A percentile compares a stretch with the other conserved stretches of the same genome.
Conservation (phyloP, 2,329 filamentous ascomycete genomes). For the Pseudogymnoascus sp. region DNA sequence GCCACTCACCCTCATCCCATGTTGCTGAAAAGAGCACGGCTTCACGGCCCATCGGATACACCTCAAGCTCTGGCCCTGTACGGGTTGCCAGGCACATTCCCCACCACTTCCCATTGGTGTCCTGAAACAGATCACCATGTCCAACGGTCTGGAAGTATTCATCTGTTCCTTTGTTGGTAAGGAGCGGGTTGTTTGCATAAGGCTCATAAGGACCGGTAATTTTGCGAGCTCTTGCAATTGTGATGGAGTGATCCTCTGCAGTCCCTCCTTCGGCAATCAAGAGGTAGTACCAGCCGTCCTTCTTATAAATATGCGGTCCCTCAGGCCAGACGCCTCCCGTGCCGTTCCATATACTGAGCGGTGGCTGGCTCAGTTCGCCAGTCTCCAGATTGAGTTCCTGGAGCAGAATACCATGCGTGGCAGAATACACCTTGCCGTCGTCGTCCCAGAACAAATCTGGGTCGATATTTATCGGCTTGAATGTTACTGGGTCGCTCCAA, state of each 20-base stretch:
- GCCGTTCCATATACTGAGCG: conserved; percentile 47
- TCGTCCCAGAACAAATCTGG: conserved; percentile 51
- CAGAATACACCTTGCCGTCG: conserved; percentile 46
- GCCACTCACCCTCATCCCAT: conserved; percentile 36
- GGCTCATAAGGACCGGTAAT: conserved; percentile 54
- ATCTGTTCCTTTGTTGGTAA: conserved; percentile 42
- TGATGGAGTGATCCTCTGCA: conserved; percentile 51
- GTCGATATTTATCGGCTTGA: conserved; percentile 55
- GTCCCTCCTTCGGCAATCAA: conserved; percentile 53
- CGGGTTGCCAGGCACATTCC: conserved; percentile 30
- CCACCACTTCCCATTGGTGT: conserved; percentile 35
- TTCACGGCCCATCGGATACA: conserved; percentile 20
- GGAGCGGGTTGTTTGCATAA: conserved; percentile 48
- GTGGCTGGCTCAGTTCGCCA: conserved; percentile 44
- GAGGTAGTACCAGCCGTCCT: conserved; percentile 50
- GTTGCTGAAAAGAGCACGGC: conserved; percentile 17
- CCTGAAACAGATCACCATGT: conserved; percentile 37
- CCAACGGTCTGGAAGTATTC: conserved; percentile 39
- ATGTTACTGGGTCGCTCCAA: conserved; percentile 52
- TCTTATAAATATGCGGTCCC: conserved; percentile 50
- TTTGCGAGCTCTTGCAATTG: conserved; percentile 43
- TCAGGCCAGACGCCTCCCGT: conserved; percentile 52
- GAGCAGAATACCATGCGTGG: conserved; percentile 36
- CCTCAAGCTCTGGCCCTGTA: conserved; percentile 36
- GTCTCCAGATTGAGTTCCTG: conserved; percentile 39